Evolutionary conservation across 2,329 filamentous ascomycete species (phyloP), one percentile per base, ranked within the genome.

Genomic region (Diaporthe australafricana): DNA sequence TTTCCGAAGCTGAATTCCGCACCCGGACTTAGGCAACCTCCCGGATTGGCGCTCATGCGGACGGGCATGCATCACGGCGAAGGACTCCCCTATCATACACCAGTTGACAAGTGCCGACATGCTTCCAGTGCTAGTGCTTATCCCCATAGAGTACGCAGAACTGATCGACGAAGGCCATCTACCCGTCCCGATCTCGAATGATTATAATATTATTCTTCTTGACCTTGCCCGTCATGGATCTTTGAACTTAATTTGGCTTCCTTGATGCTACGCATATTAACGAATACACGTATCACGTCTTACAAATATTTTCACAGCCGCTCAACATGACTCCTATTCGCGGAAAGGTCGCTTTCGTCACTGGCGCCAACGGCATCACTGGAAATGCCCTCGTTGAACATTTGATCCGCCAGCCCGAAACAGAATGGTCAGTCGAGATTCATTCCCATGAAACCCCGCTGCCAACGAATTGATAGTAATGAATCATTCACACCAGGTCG

Each of bases 341-440:
- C n/a, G 11, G 17, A 22, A 72, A 63, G 27, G 65, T 72, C 8
- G 55, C 70, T 12, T 63, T 72, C 22, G 65, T 72, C 20, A 63
- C 70, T 30, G 80, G 80, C 32, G 76, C 68, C 17, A 82, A 81
- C 72, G 80, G 81, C 27, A 80, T 82, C 50, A 80, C 75, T 53
- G 81, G 81, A 8, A 73, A 74, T 62, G 78, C 80, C 1, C 77
- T 83, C 20, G 70, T 82, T n/a, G 80, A 82, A 68, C 75, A 81
- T 50, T 72, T 83, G 27, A 68, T 72, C 14, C 72, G 72, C 38
- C 70, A 74, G 38, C 72, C 72, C 30, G 60, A 25, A 70, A 14
- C 17, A 12, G 3, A n/a, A n/a, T n/a, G n/a, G n/a, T n/a, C n/a
- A n/a, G n/a, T n/a, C n/a, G n/a, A n/a, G n/a, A n/a, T n/a, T n/a